Percentiles rank a stretch among this genome's conserved stretches.
Evolutionary conservation across 805 yeast genomes (phyloP).

Genomic region (Suhomyces pyralidae): DNA sequence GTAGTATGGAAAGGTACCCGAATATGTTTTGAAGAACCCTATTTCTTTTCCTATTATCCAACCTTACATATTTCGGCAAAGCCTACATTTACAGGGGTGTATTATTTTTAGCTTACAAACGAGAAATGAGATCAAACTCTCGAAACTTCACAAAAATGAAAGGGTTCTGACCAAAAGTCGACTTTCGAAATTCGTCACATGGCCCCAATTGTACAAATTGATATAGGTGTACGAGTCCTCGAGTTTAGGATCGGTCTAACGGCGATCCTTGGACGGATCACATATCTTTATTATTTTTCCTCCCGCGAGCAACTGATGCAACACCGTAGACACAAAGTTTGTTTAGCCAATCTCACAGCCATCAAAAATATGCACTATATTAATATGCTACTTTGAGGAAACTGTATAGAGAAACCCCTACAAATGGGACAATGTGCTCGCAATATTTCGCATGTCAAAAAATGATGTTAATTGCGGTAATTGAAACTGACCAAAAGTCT

Average conservation of each 20-base stretch:
- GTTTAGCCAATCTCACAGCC: background rate
- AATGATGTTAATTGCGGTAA: background rate
- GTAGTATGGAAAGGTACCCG: background rate
- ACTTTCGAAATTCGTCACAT: background rate
- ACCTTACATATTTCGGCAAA: background rate
- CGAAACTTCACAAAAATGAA: background rate
- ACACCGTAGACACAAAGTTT: background rate
- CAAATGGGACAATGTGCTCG: background rate
- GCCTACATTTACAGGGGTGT: background rate
- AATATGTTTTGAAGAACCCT: background rate
- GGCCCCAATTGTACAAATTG: background rate
- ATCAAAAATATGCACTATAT: background rate
- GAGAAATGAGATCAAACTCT: background rate
- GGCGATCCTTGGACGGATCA: background rate
- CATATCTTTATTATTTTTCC: background rate
- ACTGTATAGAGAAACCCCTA: background rate
- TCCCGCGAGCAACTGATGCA: background rate
- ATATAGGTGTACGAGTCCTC: background rate
- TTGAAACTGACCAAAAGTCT: background rate
- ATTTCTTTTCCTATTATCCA: background rate
- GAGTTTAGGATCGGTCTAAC: background rate
- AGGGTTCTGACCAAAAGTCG: background rate
- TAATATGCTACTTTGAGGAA: background rate
- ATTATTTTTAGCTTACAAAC: background rate
- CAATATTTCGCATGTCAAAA: background rate